Evolutionary conservation across 352 stramenopile species (phyloP), one percentile per base, ranked within the genome.

Genomic region (Phytophthora citricola): DNA sequence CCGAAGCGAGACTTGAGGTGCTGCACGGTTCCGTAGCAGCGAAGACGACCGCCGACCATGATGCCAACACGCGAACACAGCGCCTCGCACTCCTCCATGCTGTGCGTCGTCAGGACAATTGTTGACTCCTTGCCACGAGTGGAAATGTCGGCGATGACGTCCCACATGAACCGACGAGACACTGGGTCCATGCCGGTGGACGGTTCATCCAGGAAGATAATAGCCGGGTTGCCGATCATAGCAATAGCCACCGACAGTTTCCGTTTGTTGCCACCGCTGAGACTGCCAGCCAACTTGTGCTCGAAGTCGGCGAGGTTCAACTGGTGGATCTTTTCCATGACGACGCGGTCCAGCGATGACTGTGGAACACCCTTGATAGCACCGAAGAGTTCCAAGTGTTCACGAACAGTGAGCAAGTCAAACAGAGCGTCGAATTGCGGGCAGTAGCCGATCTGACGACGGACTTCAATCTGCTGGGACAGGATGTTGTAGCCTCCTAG

Each of bases 1-100:
- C 95, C 97, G 63, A 98, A 98, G 26, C 92, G 93, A 69, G 74
- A 90, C 78, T 99, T 99, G 58, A 99, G 75, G 71, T 98, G 92
- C 78, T 98, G 81, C 4, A 87, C 66, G 40, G 58, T 94, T 32
- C 90, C 90, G 2, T 93, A 65, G 49, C 83, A 90, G 4, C 73
- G 78, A 29, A 89, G 60, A n/a, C 78, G 78, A 22, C 80, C 80
- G 2, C 78, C 81, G 1, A 90, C 81, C 78, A 98, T 97, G 66
- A 98, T 98, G 22, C 83, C 93, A 27, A 98, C 92, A 29, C 91
- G 83, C 5, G 91, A 87, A 17, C 81, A 87, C 43, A 91, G 52
- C 36, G 83, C 83, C 49, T 91, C 81, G 27, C 83, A 91, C 61
- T 93, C 85, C 58, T 93, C 85, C 85, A 93, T 93, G 22, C 70